phyloP scores from a whole-genome alignment of 306 rosid genomes.

The Glycine latifolia region DNA sequence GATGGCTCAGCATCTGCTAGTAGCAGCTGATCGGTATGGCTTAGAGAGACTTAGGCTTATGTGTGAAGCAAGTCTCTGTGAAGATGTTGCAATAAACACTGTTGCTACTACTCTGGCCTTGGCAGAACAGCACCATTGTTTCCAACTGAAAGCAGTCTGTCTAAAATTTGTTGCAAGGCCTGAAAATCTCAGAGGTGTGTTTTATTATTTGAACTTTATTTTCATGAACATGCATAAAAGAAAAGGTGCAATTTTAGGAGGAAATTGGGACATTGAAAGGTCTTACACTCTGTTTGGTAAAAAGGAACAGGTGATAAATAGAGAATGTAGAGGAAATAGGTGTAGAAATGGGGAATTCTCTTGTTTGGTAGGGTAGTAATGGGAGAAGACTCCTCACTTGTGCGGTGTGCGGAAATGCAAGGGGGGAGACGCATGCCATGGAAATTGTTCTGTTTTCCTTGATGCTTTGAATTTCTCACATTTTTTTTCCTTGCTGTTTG shows the following conservation, averaged over 20 bases:
- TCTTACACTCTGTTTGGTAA: background rate
- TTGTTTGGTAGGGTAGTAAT: no score
- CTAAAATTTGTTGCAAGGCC: conserved; percentile 79
- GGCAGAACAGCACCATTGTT: conserved; percentile 95
- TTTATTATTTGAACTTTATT: conserved; percentile 31
- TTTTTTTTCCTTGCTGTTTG: no score
- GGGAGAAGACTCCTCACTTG: no score
- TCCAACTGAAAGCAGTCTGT: conserved; percentile 85
- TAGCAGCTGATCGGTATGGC: conserved; percentile 88
- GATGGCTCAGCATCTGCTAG: conserved; percentile 90
- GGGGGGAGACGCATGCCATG: no score
- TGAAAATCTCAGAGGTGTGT: conserved; percentile 81
- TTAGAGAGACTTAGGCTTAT: conserved; percentile 77
- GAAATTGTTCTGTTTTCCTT: no score
- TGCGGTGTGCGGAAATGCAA: no score
- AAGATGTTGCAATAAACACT: conserved; percentile 77
- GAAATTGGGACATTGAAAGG: conserved; percentile 7
- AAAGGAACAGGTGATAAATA: no score
- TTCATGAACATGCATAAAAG: background rate
- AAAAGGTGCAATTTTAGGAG: background rate
- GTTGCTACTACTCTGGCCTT: conserved; percentile 87
- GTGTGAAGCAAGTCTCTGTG: conserved; percentile 75
- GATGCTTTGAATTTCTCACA: no score
- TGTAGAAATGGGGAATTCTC: no score
- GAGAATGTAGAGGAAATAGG: no score